A percentile compares a stretch with the other conserved stretches of the same genome.
Evolutionary conservation across 2,329 filamentous ascomycete species (phyloP).

Genomic region (Juglanconis oblonga): DNA sequence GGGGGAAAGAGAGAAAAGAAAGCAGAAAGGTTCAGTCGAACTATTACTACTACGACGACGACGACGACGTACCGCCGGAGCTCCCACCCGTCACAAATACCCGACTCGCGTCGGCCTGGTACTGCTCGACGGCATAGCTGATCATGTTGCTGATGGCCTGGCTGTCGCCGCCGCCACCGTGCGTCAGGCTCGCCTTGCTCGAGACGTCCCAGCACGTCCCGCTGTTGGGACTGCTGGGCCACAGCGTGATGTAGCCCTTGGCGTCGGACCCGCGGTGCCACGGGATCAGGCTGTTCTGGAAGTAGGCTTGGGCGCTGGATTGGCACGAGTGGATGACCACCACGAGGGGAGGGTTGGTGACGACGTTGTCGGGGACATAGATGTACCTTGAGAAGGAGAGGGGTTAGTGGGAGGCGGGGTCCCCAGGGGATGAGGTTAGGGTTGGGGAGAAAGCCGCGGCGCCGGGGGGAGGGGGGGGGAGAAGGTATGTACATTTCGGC

Average conservation of each 20-base stretch:
- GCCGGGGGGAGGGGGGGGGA: too few species aligned
- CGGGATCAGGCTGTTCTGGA: constrained; percentile 34
- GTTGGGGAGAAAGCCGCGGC: too few species aligned
- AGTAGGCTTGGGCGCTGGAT: constrained; percentile 33
- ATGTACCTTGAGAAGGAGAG: constrained; percentile 25
- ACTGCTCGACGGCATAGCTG: constrained; percentile 29
- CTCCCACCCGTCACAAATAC: constrained; percentile 35
- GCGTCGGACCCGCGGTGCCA: constrained; percentile 31
- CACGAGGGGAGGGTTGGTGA: constrained; percentile 31
- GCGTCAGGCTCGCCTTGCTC: constrained; percentile 35
- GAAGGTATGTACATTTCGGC: too few species aligned
- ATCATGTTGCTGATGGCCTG: constrained; percentile 27
- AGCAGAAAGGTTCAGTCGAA: too few species aligned
- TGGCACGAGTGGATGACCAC: constrained; percentile 38
- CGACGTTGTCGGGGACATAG: constrained; percentile 34
- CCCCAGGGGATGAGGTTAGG: too few species aligned
- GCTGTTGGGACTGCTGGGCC: constrained; percentile 47
- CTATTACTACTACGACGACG: too few species aligned
- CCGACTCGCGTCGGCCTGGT: constrained; percentile 27
- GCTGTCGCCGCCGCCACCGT: constrained; percentile 30
- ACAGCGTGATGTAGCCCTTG: constrained; percentile 44
- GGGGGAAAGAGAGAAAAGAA: constrained; percentile 6
- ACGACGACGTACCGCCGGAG: constrained; percentile 31
- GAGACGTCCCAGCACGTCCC: constrained; percentile 57
- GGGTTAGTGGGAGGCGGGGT: background rate